Percentiles rank a stretch among this genome's conserved stretches.
These are phyloP conservation scores for Leishmania martiniquensis DNA, from an alignment of 208 protist species.

Conservation along the genomic window DNA sequence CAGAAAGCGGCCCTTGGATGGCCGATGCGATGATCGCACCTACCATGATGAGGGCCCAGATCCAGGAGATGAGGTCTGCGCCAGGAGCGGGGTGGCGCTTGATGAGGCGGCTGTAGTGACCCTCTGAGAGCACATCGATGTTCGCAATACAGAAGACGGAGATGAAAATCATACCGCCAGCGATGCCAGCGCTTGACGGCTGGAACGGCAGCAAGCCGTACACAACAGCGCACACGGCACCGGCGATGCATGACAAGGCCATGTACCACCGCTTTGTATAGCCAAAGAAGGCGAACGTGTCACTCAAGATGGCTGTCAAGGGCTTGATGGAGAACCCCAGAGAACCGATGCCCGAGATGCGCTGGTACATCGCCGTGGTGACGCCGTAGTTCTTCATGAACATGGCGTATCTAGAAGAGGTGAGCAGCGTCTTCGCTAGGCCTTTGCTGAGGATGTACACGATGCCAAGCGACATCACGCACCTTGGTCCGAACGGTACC, in stretches of 20 bases:
- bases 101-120: slow-evolving; percentile 65
- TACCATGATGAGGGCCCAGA: slow-evolving; percentile 52
- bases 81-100: slow-evolving; percentile 38
- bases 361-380: slow-evolving; percentile 38
- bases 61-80: slow-evolving; percentile 45
- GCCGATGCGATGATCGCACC: slow-evolving; percentile 38
- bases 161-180: slow-evolving; percentile 49
- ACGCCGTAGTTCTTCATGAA: slow-evolving; percentile 43
- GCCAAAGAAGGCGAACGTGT: slow-evolving; percentile 48
- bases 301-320: slow-evolving; percentile 53
- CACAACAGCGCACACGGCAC: slow-evolving; percentile 37
- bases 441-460: slow-evolving; percentile 57
- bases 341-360: slow-evolving; percentile 26
- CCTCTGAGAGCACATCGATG: slow-evolving; percentile 60
- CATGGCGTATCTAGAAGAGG: slow-evolving; percentile 39
- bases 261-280: slow-evolving; percentile 73
- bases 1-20: slow-evolving; percentile 49
- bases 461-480: slow-evolving; percentile 32
- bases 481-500: slow-evolving; percentile 42
- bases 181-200: slow-evolving; percentile 37
- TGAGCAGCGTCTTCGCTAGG: slow-evolving; percentile 30
- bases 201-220: slow-evolving; percentile 48
- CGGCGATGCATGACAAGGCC: slow-evolving; percentile 36
- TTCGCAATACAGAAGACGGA: slow-evolving; percentile 49
- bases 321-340: slow-evolving; percentile 71